Evolutionary conservation across 805 yeast species (phyloP), one percentile per base, ranked within the genome.

Genomic region (Candida easanensis): DNA sequence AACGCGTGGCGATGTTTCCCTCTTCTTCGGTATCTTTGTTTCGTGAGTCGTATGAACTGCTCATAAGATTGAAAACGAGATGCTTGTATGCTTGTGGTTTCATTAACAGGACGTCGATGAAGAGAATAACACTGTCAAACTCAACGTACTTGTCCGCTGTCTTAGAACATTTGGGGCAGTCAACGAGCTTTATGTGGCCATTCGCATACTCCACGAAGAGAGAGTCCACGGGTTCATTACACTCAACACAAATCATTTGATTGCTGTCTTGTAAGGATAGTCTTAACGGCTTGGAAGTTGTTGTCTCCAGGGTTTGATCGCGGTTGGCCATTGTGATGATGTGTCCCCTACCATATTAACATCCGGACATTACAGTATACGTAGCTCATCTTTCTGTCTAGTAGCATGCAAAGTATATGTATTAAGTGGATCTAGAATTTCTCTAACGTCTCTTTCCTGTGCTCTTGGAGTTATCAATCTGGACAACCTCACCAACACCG

Each of bases 81-180:
- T 93, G 99, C 36, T 93, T 74, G 52, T 83, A 86, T 0, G 91
- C 98, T 53, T 84, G 95, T 3, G 93, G 89, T 56, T 90, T 88
- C 53, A 93, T 66, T 11, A 93, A 73, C 41, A 93, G 65, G 35
- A 91, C 71, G 56, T 93, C 98, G 18, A 93, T 81, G 59, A 88
- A 85, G 17, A 91, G 68, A 2, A 93, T 68, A 7, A 91, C 95
- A 43, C 79, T 76, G 61, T 93, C 99, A 50, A 80, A 83, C 61
- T 93, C 99, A 23, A 91, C 82, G 65, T 93, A 93, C 59, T 85
- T 84, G 63, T 93, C 99, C 3, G 89, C 95, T 18, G 85, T 80
- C 39, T 74, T 70, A 23, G 77, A 73, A 61, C 99, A 93, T 22
- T 66, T 61, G 3, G 77, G 66, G 57, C 98, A 93, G 25, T 81